These are phyloP conservation scores for Colletotrichum sansevieriae DNA, from an alignment of 2,329 filamentous ascomycete genomes.

Conservation along the genomic window DNA sequence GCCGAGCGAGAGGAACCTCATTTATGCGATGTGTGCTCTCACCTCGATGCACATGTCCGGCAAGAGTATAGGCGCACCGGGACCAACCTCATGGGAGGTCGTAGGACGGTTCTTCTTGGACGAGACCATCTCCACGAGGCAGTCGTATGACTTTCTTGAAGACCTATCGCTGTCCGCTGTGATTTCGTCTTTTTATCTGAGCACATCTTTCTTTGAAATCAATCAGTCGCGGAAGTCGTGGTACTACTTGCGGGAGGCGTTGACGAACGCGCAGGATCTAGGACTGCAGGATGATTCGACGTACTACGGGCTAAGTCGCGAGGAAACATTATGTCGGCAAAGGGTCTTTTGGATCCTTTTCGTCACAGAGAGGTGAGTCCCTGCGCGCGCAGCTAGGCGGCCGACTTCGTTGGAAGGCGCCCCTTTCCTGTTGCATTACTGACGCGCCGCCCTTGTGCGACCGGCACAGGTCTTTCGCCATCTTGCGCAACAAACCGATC, in stretches of 20 bases:
- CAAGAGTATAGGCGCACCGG: slow-evolving; percentile 55
- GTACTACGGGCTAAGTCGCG: slow-evolving; percentile 61
- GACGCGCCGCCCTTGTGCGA: slow-evolving; percentile 7
- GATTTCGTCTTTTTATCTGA: slow-evolving; percentile 73
- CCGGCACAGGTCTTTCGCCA: slow-evolving; percentile 69
- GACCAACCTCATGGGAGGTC: slow-evolving; percentile 58
- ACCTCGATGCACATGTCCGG: slow-evolving; percentile 64
- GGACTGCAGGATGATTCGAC: slow-evolving; percentile 70
- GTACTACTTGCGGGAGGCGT: slow-evolving; percentile 72
- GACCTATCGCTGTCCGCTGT: slow-evolving; percentile 66
- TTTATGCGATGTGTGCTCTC: slow-evolving; percentile 70
- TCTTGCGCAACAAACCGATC: slow-evolving; percentile 73
- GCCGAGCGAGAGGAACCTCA: slow-evolving; percentile 56
- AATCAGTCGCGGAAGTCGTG: slow-evolving; percentile 73
- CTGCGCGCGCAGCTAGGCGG: neutral
- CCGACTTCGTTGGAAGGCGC: neutral
- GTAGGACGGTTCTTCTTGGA: slow-evolving; percentile 69
- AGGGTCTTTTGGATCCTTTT: slow-evolving; percentile 74
- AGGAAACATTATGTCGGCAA: slow-evolving; percentile 66
- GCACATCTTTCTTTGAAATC: slow-evolving; percentile 71
- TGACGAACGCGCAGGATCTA: slow-evolving; percentile 70
- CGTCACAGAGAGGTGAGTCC: slow-evolving; percentile 67
- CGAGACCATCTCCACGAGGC: slow-evolving; percentile 68
- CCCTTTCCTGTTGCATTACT: neutral
- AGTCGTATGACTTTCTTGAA: slow-evolving; percentile 69